Conservation (phyloP, 2,329 filamentous ascomycete genomes). For the Fusarium sp. region DNA sequence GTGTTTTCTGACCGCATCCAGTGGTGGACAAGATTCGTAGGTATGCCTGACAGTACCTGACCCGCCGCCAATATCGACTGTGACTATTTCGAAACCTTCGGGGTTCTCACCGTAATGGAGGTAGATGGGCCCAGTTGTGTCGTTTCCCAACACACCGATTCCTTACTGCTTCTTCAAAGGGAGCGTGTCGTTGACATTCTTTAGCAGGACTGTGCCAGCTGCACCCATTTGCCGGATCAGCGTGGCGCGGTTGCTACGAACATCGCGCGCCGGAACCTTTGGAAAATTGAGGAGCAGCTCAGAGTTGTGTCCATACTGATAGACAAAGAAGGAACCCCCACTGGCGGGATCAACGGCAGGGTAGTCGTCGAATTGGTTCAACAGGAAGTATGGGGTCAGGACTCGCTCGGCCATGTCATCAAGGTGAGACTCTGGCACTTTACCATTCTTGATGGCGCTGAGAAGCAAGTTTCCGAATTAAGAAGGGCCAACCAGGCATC, state of each 20-base stretch:
- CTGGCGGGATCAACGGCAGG: constrained; percentile 38
- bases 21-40: too few species aligned
- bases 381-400: constrained; percentile 66
- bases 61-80: too few species aligned
- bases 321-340: background rate
- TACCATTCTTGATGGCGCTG: background rate
- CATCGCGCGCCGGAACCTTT: constrained; percentile 39
- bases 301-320: background rate
- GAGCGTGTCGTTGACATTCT: too few species aligned
- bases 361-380: constrained; percentile 61
- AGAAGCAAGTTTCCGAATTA: constrained; percentile 1
- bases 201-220: constrained; percentile 48
- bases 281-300: background rate
- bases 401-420: constrained; percentile 43
- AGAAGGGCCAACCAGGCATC: constrained; percentile 48
- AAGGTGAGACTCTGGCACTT: constrained; percentile 52
- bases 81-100: too few species aligned
- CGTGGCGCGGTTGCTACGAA: constrained; percentile 46
- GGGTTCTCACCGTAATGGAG: too few species aligned
- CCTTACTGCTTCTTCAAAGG: too few species aligned
- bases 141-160: too few species aligned
- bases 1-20: too few species aligned
- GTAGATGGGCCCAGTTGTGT: too few species aligned
- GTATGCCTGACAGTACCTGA: too few species aligned
- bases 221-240: constrained; percentile 51